Conservation (phyloP, 805 yeast genomes). For the Maudiozyma barnettii region DNA sequence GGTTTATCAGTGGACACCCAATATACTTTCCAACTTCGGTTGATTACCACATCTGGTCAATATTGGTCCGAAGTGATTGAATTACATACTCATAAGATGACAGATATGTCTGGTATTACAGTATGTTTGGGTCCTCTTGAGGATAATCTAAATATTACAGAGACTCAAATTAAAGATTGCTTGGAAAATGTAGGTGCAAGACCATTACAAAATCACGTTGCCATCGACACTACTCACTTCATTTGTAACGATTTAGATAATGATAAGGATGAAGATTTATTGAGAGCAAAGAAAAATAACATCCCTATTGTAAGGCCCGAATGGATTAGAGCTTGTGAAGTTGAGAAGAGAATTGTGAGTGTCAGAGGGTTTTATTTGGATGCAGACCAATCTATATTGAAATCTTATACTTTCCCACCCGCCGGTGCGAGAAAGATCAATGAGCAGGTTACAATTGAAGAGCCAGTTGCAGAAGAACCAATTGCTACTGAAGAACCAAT, state of each 20-base stretch:
- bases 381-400: conserved; percentile 37
- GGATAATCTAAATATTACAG: conserved; percentile 38
- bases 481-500: conserved; percentile 1
- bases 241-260: conserved; percentile 36
- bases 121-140: conserved; percentile 80
- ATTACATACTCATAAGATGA: conserved; percentile 88
- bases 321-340: conserved; percentile 91
- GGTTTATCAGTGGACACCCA: conserved; percentile 83
- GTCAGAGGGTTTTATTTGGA: conserved; percentile 78
- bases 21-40: conserved; percentile 67
- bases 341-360: conserved; percentile 82
- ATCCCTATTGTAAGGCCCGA: conserved; percentile 94
- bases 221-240: conserved; percentile 90
- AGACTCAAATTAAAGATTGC: conserved; percentile 50
- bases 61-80: conserved; percentile 57
- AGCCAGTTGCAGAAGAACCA: neutral
- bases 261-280: conserved; percentile 41
- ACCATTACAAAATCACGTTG: conserved; percentile 62
- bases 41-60: conserved; percentile 87
- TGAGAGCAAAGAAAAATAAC: conserved; percentile 72
- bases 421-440: conserved; percentile 1
- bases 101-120: conserved; percentile 86
- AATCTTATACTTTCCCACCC: conserved; percentile 36
- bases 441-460: neutral
- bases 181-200: conserved; percentile 71